These are phyloP conservation scores for Penicillium capsulatum DNA, from an alignment of 2,329 filamentous ascomycete species.

Conservation along the genomic window DNA sequence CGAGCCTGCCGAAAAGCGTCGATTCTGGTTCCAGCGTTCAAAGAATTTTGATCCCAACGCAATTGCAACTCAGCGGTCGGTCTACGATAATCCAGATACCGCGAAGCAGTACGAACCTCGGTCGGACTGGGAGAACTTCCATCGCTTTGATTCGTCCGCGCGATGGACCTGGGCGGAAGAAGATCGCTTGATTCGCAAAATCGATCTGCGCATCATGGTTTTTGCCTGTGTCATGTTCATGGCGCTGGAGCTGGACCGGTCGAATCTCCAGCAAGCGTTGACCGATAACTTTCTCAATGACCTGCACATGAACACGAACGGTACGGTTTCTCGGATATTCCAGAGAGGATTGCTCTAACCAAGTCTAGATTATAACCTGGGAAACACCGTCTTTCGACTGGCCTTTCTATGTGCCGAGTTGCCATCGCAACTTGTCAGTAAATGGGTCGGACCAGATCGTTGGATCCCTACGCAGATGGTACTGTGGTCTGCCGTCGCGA, in stretches of 20 bases:
- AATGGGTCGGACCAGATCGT: slow-evolving; percentile 51
- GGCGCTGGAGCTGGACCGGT: slow-evolving; percentile 56
- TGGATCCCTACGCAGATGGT: slow-evolving; percentile 54
- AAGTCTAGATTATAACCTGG: slow-evolving; percentile 42
- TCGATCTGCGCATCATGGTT: slow-evolving; percentile 24
- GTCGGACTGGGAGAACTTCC: slow-evolving; percentile 36
- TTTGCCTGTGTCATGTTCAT: slow-evolving; percentile 55
- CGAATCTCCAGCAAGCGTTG: slow-evolving; percentile 55
- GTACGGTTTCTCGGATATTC: slow-evolving; percentile 20
- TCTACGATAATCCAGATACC: slow-evolving; percentile 42
- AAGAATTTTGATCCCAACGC: slow-evolving; percentile 24
- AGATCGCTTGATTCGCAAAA: slow-evolving; percentile 2
- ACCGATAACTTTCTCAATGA: slow-evolving; percentile 54
- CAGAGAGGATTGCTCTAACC: slow-evolving; percentile 26
- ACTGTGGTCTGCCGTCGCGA: slow-evolving; percentile 48
- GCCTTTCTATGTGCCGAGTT: slow-evolving; percentile 53
- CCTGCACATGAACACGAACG: slow-evolving; percentile 29
- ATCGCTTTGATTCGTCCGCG: slow-evolving; percentile 1
- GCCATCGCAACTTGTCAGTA: slow-evolving; percentile 54
- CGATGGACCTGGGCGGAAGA: slow-evolving; percentile 4
- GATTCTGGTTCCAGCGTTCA: slow-evolving; percentile 30
- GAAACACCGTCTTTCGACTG: slow-evolving; percentile 54
- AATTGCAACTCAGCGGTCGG: slow-evolving; percentile 43
- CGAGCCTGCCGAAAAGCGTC: slow-evolving; percentile 15
- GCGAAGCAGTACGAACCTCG: slow-evolving; percentile 20